Percentiles rank a stretch among this genome's conserved stretches.
phyloP scores from a whole-genome alignment of 495 filamentous ascomycete genomes.

The Tirmania nivea region DNA sequence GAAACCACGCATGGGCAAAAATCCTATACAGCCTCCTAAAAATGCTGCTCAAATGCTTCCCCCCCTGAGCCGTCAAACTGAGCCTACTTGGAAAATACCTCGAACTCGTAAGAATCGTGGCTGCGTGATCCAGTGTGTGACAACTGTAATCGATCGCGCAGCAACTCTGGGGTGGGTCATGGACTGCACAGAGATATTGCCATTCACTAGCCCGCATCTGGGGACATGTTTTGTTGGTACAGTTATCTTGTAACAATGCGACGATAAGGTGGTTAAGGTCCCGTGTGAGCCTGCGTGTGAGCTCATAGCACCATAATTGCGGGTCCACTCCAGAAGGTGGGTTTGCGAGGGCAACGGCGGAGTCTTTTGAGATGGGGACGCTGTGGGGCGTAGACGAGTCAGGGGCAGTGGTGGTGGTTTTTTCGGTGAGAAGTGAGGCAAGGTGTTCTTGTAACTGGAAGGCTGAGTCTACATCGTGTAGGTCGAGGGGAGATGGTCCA shows the following conservation, averaged over 20 bases:
- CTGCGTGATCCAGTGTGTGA: conserved; percentile 93
- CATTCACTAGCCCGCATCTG: conserved; percentile 98
- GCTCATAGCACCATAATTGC: conserved; percentile 87
- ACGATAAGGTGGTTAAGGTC: conserved; percentile 82
- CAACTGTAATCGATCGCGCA: conserved; percentile 98
- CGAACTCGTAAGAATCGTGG: conserved; percentile 65
- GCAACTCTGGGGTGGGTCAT: conserved; percentile 83
- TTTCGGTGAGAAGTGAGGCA: conserved; percentile 64
- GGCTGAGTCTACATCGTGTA: conserved; percentile 79
- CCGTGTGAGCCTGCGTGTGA: conserved; percentile 81
- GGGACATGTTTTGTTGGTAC: conserved; percentile 66
- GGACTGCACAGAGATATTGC: conserved; percentile 97
- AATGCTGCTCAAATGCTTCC: conserved; percentile 78
- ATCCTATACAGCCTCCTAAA: conserved; percentile 87
- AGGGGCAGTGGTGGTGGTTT: conserved; percentile 35
- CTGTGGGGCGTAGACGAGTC: conserved; percentile 27
- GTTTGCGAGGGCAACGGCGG: conserved; percentile 49
- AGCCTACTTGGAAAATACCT: conserved; percentile 85
- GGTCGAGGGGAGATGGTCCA: conserved; percentile 67
- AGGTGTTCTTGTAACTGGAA: conserved; percentile 98
- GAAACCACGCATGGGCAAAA: conserved; percentile 97
- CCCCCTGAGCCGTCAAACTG: conserved; percentile 39
- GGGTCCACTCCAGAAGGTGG: conserved; percentile 62
- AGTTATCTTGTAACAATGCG: conserved; percentile 75
- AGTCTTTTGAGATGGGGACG: conserved; percentile 47